These are phyloP conservation scores for Rhinocladiella similis DNA, from an alignment of 2,329 filamentous ascomycete species.

Conservation along the genomic window DNA sequence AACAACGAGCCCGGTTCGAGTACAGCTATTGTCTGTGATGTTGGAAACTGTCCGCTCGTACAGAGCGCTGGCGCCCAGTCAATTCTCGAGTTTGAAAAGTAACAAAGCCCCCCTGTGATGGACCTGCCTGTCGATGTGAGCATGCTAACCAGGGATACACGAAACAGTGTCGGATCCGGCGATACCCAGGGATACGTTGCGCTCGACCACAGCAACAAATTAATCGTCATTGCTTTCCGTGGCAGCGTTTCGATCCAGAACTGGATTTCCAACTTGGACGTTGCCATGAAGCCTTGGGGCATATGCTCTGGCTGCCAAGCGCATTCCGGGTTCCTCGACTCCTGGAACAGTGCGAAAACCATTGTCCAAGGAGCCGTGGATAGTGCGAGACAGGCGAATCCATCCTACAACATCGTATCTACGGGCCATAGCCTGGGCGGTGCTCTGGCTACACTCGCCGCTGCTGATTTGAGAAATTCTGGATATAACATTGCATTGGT, in stretches of 20 bases:
- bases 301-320: constrained; percentile 48
- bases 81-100: constrained; percentile 52
- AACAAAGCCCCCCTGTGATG: constrained; percentile 6
- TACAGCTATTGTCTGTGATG: constrained; percentile 45
- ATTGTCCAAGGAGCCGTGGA: constrained; percentile 41
- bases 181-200: constrained; percentile 52
- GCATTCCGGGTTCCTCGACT: constrained; percentile 49
- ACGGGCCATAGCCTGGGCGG: constrained; percentile 55
- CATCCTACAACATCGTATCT: constrained; percentile 45
- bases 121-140: constrained; percentile 12
- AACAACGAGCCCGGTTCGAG: constrained; percentile 48
- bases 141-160: neutral
- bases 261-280: constrained; percentile 34
- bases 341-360: constrained; percentile 43
- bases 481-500: constrained; percentile 46
- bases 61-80: constrained; percentile 48
- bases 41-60: constrained; percentile 50
- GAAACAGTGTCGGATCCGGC: constrained; percentile 31
- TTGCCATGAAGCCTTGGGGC: constrained; percentile 33
- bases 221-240: constrained; percentile 39
- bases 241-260: constrained; percentile 34
- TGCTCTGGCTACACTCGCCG: constrained; percentile 51
- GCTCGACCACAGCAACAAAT: constrained; percentile 43
- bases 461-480: constrained; percentile 44
- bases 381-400: constrained; percentile 36